phyloP scores from a whole-genome alignment of 257 asterid species.

The Handroanthus guayacan region DNA sequence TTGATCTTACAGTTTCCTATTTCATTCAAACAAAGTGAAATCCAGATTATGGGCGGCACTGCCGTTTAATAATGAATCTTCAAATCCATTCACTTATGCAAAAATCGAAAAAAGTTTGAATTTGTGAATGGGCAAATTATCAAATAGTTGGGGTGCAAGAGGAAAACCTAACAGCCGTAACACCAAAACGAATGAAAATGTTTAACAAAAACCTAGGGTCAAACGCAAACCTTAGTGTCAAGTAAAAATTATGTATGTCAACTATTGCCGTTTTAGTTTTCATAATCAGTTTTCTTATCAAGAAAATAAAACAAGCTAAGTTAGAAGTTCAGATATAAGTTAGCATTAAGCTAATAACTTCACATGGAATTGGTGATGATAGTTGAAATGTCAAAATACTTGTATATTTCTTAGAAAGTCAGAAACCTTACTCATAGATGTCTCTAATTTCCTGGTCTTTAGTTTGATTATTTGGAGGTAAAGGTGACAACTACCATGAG shows the following conservation, averaged over 20 bases:
- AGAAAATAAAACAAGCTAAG: too few species aligned
- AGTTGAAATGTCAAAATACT: too few species aligned
- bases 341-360: too few species aligned
- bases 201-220: not conserved
- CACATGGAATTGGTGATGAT: too few species aligned
- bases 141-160: slow-evolving; percentile 34
- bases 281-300: too few species aligned
- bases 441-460: too few species aligned
- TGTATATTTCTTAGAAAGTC: too few species aligned
- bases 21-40: not conserved
- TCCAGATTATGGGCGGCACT: not conserved
- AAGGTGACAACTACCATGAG: too few species aligned
- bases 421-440: too few species aligned
- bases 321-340: too few species aligned
- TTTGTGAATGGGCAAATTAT: slow-evolving; percentile 1
- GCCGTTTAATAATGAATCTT: not conserved
- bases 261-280: too few species aligned
- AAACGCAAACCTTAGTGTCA: not conserved
- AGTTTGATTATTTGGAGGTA: too few species aligned
- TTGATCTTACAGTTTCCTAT: slow-evolving; percentile 22
- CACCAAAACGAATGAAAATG: not conserved
- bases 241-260: not conserved
- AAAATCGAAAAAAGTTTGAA: not conserved
- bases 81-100: not conserved
- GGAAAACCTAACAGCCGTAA: not conserved